Evolutionary conservation across 176 grass and related monocot species (phyloP).

Genomic region (Raddia distichophylla): DNA sequence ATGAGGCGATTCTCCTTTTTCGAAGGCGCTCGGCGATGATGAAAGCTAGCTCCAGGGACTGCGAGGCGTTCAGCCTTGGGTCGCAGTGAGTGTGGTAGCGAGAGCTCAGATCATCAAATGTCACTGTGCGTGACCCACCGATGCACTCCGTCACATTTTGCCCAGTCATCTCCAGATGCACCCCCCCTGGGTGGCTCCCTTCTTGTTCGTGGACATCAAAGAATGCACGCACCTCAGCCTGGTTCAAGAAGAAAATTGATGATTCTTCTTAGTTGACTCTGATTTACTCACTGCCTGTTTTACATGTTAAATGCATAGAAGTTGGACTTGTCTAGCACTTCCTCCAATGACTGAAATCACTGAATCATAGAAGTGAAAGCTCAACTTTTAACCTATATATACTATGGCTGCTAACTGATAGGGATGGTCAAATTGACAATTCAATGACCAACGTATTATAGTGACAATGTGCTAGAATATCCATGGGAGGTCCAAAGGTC

Average conservation of each 20-base stretch:
- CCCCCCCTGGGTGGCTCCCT: slow-evolving; percentile 78
- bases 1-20: slow-evolving; percentile 66
- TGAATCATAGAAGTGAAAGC: background rate
- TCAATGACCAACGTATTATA: background rate
- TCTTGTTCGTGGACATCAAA: slow-evolving; percentile 86
- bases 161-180: slow-evolving; percentile 86
- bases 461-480: slow-evolving; percentile 24
- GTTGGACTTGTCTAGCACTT: background rate
- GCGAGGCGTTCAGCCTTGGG: slow-evolving; percentile 86
- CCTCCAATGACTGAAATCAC: background rate
- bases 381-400: slow-evolving; percentile 13
- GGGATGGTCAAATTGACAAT: background rate
- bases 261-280: background rate
- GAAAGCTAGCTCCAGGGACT: slow-evolving; percentile 86
- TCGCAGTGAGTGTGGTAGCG: slow-evolving; percentile 77
- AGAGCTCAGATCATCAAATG: slow-evolving; percentile 71
- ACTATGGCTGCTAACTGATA: slow-evolving; percentile 17
- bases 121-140: slow-evolving; percentile 66
- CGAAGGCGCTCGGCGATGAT: slow-evolving; percentile 72
- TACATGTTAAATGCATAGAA: background rate
- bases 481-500: background rate
- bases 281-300: background rate
- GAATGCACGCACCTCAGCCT: slow-evolving; percentile 83
- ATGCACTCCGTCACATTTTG: slow-evolving; percentile 89
- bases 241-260: slow-evolving; percentile 26